These are phyloP conservation scores for Clitoria ternatea DNA, from an alignment of 306 rosid species.

Conservation along the genomic window DNA sequence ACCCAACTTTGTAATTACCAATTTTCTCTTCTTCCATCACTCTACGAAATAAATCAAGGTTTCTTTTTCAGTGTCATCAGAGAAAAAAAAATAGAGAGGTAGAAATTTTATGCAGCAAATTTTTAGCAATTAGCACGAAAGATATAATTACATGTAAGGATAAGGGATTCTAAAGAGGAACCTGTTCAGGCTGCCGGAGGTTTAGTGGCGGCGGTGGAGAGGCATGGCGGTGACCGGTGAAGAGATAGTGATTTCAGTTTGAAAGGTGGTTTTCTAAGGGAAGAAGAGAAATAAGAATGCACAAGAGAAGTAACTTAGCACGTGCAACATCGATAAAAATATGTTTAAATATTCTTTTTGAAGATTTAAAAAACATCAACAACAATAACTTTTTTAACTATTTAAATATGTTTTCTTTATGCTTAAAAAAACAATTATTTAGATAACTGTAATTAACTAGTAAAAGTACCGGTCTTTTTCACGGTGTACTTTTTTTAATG, in stretches of 20 bases:
- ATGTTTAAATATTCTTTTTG: not conserved
- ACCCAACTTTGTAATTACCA: constrained; percentile 50
- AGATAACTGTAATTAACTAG: too few species aligned
- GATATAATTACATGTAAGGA: not conserved
- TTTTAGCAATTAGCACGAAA: not conserved
- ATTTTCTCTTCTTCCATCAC: constrained; percentile 43
- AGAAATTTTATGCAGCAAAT: not conserved
- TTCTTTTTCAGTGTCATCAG: not conserved
- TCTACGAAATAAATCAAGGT: constrained; percentile 32
- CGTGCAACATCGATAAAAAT: not conserved
- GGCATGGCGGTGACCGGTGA: not conserved
- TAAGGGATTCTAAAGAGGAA: not conserved
- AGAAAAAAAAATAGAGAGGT: not conserved
- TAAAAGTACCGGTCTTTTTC: too few species aligned
- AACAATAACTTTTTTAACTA: too few species aligned
- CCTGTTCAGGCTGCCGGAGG: not conserved
- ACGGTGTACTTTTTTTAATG: too few species aligned
- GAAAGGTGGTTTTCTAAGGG: not conserved
- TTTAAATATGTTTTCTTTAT: too few species aligned
- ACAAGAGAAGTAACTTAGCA: not conserved
- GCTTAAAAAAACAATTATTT: too few species aligned
- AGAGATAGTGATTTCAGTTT: not conserved
- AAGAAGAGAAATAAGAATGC: not conserved
- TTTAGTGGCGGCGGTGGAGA: not conserved
- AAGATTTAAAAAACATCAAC: too few species aligned